These are phyloP conservation scores for Danielozyma ontarioensis DNA, from an alignment of 805 yeast species.

Conservation along the genomic window DNA sequence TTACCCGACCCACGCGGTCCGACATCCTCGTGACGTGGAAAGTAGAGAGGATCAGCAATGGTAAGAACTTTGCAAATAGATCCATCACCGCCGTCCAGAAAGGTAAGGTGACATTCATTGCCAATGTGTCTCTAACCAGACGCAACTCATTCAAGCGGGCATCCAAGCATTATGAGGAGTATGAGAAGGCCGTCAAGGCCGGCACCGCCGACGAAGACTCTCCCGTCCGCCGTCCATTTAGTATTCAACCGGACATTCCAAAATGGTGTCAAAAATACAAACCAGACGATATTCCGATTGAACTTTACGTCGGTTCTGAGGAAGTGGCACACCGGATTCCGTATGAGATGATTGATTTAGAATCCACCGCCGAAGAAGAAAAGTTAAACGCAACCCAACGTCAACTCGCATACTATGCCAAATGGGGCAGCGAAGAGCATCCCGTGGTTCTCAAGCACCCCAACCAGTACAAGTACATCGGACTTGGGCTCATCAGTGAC, in stretches of 20 bases:
- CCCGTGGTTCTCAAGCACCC: conserved; percentile 9
- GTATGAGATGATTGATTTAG: conserved; percentile 26
- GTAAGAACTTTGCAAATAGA: conserved; percentile 32
- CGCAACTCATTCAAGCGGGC: conserved; percentile 23
- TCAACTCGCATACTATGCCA: conserved; percentile 17
- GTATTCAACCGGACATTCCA: conserved; percentile 29
- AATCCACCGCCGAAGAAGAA: conserved; percentile 19
- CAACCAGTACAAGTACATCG: conserved; percentile 40
- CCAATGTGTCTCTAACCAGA: conserved; percentile 29
- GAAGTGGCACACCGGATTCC: conserved; percentile 25
- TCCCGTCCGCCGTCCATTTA: conserved; percentile 23
- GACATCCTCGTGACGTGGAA: conserved; percentile 21
- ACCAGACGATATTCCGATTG: conserved; percentile 8
- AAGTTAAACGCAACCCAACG: conserved; percentile 18
- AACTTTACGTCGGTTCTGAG: conserved; percentile 8
- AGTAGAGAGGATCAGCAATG: conserved; percentile 27
- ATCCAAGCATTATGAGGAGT: conserved; percentile 16
- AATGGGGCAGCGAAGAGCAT: conserved; percentile 21
- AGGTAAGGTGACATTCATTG: conserved; percentile 20
- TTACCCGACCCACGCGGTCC: conserved; percentile 17
- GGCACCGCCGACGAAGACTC: conserved; percentile 20
- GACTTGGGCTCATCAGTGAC: conserved; percentile 57
- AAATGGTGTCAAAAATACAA: conserved; percentile 19
- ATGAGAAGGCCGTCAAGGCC: conserved; percentile 20
- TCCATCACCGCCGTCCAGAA: conserved; percentile 21